Conservation (phyloP, 495 filamentous ascomycete species). For the Podospora conica region DNA sequence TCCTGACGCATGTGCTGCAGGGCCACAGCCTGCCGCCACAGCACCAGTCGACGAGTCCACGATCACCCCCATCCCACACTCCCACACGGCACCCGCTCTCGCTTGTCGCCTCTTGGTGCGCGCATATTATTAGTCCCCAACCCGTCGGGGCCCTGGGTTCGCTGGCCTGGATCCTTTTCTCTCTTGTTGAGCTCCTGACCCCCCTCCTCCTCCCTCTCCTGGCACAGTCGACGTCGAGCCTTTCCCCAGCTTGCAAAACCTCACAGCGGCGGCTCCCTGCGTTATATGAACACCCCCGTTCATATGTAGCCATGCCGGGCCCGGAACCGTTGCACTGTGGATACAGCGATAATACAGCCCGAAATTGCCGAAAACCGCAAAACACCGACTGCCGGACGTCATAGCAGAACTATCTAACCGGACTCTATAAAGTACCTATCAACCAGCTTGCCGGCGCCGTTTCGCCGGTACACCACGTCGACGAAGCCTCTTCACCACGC, state of each 20-base stretch:
- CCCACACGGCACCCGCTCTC: not conserved
- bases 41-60: not conserved
- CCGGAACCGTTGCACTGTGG: slow-evolving; percentile 8
- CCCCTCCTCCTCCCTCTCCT: not conserved
- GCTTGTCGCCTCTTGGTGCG: slow-evolving; percentile 7
- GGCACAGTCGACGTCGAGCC: not conserved
- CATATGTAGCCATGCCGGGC: slow-evolving; percentile 4
- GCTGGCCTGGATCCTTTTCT: not conserved
- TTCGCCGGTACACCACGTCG: not conserved
- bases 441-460: not conserved
- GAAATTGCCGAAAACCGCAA: slow-evolving; percentile 16
- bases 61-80: not conserved
- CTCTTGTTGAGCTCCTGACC: not conserved
- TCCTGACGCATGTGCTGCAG: not conserved
- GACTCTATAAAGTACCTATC: not conserved
- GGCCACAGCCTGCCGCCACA: slow-evolving; percentile 1
- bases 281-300: not conserved
- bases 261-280: not conserved
- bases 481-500: not conserved
- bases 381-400: slow-evolving; percentile 16
- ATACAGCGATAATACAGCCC: slow-evolving; percentile 11
- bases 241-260: not conserved
- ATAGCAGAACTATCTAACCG: slow-evolving; percentile 7
- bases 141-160: slow-evolving; percentile 2
- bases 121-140: slow-evolving; percentile 14